Evolutionary conservation across 805 yeast species (phyloP), one percentile per base, ranked within the genome.

Genomic region (Komagataella populi): DNA sequence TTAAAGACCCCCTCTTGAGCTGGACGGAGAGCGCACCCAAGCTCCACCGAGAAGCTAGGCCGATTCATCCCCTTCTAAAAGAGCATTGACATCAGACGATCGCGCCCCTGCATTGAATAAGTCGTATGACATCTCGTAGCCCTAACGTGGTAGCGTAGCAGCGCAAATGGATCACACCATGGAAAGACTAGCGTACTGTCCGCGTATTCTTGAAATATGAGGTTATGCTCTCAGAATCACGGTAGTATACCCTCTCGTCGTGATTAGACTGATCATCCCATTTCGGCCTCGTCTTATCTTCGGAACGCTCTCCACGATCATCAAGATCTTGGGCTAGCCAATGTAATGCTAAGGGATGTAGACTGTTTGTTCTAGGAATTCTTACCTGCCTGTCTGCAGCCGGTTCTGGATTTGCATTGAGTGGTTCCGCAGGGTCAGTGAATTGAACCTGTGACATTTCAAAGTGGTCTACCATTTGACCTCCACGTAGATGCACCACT

Each of bases 401-500:
- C 3, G 55, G 46, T 46, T 45, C 46, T 49, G 53, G 50, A 49
- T 54, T 52, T 6, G 55, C 46, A 55, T 66, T 61, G 39, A 68
- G 52, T 45, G 63, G 68, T 22, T 63, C 61, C 7, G 72, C 56
- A 6, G 79, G 50, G 1, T 55, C 55, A n/a, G 55, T 52, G 50
- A 68, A 72, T 1, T 52, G 48, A 24, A 73, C 55, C 36, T 67
- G 56, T 14, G 56, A 56, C 53, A 65, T 65, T 10, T 57, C 50
- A n/a, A 70, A 56, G 50, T 69, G 70, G 53, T 72, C 70, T 20
- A 67, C 63, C 24, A 69, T 73, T 22, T 66, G 63, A 1, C 98
- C 97, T 50, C 78, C 76, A 57, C 77, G 80, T 55, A 93, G 70
- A 65, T 93, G 99, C 12, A 83, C 73, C 6, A 93, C 71, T 50